Base-by-base conservation (phyloP, 768 basidiomycete genomes). In the Suillus discolor region DNA sequence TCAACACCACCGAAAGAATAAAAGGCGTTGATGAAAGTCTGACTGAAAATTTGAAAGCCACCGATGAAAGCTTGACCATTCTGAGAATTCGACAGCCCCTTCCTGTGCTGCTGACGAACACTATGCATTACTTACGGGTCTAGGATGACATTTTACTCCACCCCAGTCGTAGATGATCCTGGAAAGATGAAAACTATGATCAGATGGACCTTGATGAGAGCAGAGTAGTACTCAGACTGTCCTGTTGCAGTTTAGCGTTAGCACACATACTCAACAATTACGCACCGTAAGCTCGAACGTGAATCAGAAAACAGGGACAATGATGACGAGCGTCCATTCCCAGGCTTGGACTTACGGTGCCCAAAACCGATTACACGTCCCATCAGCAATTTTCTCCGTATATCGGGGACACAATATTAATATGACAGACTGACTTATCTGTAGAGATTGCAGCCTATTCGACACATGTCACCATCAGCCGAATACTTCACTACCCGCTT, bases 1-100 rank as follows among this genome's bases (percentile, higher is more conserved):
- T 90, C 89, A 39, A 90, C 86, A 20, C 89, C 87, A 20, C 84
- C 87, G 73, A 84, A 88, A 9, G 88, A 89, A 75, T 87, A 92
- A 66, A 90, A 90, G 15, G 89, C 89, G 44, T 83, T 90, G 45
- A 90, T 87, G 66, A 89, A 89, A 6, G 82, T 84, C 69, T 84
- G 83, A 9, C 83, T 82, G 72, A 86, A 85, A 41, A 81, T 77
- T 44, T 81, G 64, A 65, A 85, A 86, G 54, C 84, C 84, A 12
- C 85, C 85, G 12, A 86, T 75, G 69, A 87, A 85, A 0, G 85
- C 84, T 73, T 86, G 84, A 9, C 78, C 77, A 47, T 81, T 67
- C 28, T 80, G 80, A 64, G 84, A 84, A 72, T 85, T 85, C 5
- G 83, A 74, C 6, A 85, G 80, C 18, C 86, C 85, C 85, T 85